A percentile compares a stretch with the other conserved stretches of the same genome.
These are phyloP conservation scores for Fusarium sp. DNA, from an alignment of 2,329 filamentous ascomycete genomes.

Conservation along the genomic window DNA sequence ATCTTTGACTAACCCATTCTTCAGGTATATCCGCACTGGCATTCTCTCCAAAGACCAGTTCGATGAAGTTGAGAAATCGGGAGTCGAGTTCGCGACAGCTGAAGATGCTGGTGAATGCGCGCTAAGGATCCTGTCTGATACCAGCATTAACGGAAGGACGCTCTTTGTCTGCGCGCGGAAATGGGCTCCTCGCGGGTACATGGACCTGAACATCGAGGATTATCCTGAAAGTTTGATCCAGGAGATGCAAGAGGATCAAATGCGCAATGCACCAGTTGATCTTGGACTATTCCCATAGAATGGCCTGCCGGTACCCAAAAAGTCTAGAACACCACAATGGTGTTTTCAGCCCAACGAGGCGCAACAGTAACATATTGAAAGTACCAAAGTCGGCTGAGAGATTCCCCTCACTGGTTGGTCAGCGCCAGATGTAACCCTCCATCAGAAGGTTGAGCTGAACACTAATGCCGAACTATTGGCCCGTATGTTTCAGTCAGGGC, in stretches of 20 bases:
- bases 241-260: constrained; percentile 8
- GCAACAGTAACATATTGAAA: background rate
- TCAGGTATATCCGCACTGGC: background rate
- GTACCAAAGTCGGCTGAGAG: background rate
- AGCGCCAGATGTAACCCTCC: background rate
- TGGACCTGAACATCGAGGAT: background rate
- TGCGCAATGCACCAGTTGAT: background rate
- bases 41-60: constrained; percentile 5
- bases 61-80: background rate
- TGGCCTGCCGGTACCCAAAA: background rate
- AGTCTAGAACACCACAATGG: background rate
- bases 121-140: background rate
- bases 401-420: background rate
- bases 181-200: constrained; percentile 1
- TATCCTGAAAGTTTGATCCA: background rate
- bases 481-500: background rate
- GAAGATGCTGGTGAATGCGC: constrained; percentile 11
- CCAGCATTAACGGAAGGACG: background rate
- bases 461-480: background rate
- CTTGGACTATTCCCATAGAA: background rate
- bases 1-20: fast-evolving
- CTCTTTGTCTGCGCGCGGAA: constrained; percentile 4
- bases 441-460: background rate
- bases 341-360: background rate
- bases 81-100: background rate